Conservation (phyloP, 2,329 filamentous ascomycete genomes). For the Gaeumannomyces tritici region DNA sequence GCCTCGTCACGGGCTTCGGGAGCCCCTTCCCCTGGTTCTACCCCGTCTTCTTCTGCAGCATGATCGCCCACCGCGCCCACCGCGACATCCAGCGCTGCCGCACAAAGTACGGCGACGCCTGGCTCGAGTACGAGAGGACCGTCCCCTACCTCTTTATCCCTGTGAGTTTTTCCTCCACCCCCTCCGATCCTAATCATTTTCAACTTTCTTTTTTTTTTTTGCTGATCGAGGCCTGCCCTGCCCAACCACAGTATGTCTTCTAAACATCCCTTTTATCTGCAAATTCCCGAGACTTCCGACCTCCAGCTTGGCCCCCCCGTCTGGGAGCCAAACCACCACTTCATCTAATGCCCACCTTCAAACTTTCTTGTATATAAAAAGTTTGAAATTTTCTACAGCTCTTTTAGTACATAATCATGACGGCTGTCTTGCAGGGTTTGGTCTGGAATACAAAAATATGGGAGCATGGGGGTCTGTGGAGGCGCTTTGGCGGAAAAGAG, state of each 20-base stretch:
- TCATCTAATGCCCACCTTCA: not conserved
- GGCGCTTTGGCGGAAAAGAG: not conserved
- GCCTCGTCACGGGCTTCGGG: constrained; percentile 66
- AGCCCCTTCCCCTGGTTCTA: constrained; percentile 91
- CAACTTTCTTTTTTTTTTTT: constrained; percentile 9
- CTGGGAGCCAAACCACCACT: not conserved
- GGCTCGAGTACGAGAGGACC: constrained; percentile 14
- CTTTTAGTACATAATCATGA: not conserved
- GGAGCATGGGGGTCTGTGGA: not conserved
- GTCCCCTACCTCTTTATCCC: constrained; percentile 33
- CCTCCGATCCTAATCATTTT: constrained; percentile 44
- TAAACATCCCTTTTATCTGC: not conserved
- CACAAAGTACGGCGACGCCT: constrained; percentile 54
- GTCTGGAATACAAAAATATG: not conserved
- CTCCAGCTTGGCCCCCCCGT: not conserved
- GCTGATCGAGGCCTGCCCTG: not conserved
- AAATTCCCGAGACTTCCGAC: not conserved
- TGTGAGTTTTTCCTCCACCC: constrained; percentile 20
- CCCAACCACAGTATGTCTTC: not conserved
- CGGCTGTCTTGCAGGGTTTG: not conserved
- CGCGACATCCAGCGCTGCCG: constrained; percentile 72
- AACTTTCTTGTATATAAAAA: constrained; percentile 7
- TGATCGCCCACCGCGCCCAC: constrained; percentile 72
- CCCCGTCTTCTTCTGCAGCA: constrained; percentile 68
- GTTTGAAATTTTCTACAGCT: constrained; percentile 2